Conservation (phyloP, 225 moss, liverwort and hornwort species). For the Bryum argenteum region DNA sequence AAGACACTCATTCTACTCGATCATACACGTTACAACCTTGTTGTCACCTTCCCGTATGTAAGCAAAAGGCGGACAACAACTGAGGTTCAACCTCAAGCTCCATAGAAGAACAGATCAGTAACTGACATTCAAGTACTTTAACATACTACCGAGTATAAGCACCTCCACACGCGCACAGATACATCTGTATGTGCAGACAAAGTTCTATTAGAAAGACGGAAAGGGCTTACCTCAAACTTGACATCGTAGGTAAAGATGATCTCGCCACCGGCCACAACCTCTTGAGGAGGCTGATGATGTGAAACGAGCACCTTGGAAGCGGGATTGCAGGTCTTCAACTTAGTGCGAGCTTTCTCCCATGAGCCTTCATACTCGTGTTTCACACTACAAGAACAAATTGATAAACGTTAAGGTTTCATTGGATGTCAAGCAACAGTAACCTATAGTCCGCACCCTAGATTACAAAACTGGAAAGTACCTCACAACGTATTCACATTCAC, state of each 20-base stretch:
- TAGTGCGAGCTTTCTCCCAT: slow-evolving; percentile 40
- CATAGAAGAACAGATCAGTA: neutral
- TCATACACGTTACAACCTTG: too few relatives aligned
- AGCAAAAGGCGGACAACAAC: neutral
- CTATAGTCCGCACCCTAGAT: neutral
- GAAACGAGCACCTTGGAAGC: slow-evolving; percentile 48
- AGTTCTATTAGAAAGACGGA: slow-evolving; percentile 16
- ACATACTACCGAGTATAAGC: neutral
- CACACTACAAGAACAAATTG: slow-evolving; percentile 42
- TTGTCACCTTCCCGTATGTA: too few relatives aligned
- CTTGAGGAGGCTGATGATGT: slow-evolving; percentile 56
- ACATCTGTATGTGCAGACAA: too few relatives aligned
- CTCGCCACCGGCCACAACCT: slow-evolving; percentile 52
- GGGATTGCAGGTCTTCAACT: slow-evolving; percentile 60
- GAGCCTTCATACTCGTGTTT: slow-evolving; percentile 57
- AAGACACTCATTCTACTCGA: too few relatives aligned
- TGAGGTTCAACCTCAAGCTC: neutral
- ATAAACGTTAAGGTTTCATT: neutral
- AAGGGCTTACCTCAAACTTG: slow-evolving; percentile 50
- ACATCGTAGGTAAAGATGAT: slow-evolving; percentile 77
- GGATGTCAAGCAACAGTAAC: neutral
- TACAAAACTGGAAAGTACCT: neutral
- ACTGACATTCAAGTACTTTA: neutral
- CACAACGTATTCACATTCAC: neutral
- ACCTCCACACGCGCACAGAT: neutral